Evolutionary conservation across 176 grass and related monocot species (phyloP), one percentile per base, ranked within the genome.

Genomic region (Areca catechu): DNA sequence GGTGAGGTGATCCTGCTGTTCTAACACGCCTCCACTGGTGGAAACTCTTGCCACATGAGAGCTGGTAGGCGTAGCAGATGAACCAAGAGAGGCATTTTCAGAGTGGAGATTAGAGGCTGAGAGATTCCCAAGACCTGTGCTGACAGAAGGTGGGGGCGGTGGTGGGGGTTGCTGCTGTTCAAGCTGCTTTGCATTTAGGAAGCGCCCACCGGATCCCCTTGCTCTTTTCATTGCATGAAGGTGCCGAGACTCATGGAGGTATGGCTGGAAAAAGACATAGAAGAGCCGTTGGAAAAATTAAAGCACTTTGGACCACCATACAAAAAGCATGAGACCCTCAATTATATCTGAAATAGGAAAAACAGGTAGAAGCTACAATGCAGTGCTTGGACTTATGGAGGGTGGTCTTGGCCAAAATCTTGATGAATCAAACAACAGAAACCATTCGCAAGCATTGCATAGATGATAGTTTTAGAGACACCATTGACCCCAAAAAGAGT

Each of bases 221-320:
- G 76, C 88, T 63, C 94, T 71, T 51, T 98, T 93, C 88, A 98
- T 88, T 52, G 94, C 94, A 23, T 98, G 94, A 9, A 72, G 78
- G 60, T 98, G 94, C 14, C 94, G 88, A 70, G 94, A 98, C 57
- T 98, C 94, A 47, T 98, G 94, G 64, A 98, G 94, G 62, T 98
- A 98, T 65, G 94, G 94, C 94, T 99, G 84, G 53, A 24, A 78
- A 50, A 17, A 69, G 12, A 50, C 15, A 24, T 60, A 57, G 27
- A 47, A 19, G 56, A 14, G 10, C 34, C 0, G 34, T 37, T 12
- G 34, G 34, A 43, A 43, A 37, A 37, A 7, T 37, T 37, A 37
- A 37, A 37, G 34, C 34, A 37, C 12, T 37, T 37, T 12, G 34
- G 34, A 10, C 34, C 34, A 37, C 34, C 34, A 37, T 37, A 37